These are phyloP conservation scores for Pseudomassariella vexata DNA, from an alignment of 2,329 filamentous ascomycete genomes.

Conservation along the genomic window DNA sequence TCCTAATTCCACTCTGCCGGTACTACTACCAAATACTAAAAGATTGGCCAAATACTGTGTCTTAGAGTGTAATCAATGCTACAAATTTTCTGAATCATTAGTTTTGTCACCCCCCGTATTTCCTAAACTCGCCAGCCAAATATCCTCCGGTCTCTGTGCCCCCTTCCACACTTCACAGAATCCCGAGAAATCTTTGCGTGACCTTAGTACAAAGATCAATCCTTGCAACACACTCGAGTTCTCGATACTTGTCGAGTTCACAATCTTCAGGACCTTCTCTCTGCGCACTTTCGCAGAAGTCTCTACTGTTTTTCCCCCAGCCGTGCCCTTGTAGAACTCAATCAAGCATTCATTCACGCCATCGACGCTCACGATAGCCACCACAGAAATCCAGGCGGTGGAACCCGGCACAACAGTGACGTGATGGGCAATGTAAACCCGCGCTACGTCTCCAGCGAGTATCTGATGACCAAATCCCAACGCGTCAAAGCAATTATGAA, in stretches of 20 bases:
- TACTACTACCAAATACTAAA: no score
- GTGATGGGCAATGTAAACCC: conserved; percentile 9
- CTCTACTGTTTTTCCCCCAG: not conserved
- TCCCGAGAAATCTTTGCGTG: no score
- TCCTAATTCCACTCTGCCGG: no score
- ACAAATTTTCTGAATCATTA: no score
- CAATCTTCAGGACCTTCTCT: not conserved
- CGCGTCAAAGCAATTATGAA: conserved; percentile 7
- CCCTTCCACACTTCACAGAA: no score
- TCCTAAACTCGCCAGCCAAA: no score
- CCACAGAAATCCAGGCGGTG: no score
- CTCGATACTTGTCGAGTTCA: not conserved
- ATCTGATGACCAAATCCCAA: conserved; percentile 7
- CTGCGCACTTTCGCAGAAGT: not conserved
- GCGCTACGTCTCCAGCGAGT: conserved; percentile 8
- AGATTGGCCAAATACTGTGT: no score
- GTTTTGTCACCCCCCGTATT: no score
- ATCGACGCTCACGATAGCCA: conserved; percentile 7
- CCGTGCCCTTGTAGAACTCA: conserved; percentile 3
- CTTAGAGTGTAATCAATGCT: no score
- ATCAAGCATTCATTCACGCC: conserved; percentile 7
- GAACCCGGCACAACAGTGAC: no score
- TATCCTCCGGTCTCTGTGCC: no score
- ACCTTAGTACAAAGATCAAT: not conserved
- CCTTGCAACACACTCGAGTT: not conserved